Conservation (phyloP, 371 early-diverging fungal genomes). For the Syncephalastrum racemosum region DNA sequence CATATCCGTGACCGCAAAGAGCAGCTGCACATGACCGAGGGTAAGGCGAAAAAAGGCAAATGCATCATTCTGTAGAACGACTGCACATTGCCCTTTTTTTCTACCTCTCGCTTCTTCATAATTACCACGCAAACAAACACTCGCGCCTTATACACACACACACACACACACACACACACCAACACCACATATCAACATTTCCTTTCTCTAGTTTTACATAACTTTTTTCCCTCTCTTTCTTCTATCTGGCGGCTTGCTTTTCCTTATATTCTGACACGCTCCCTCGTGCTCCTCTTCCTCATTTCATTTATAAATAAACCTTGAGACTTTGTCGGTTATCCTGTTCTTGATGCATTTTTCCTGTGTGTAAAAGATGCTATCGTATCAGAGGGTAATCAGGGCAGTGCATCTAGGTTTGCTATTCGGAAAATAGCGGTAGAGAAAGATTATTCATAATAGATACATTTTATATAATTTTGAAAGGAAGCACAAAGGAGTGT, state of each 20-base stretch:
- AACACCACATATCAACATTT: background rate
- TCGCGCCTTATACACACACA: background rate
- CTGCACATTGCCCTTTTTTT: constrained; percentile 1
- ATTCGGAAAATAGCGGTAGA: no score
- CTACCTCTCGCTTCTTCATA: background rate
- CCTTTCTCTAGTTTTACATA: background rate
- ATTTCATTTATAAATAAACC: no score
- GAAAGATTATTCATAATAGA: no score
- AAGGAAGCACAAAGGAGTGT: no score
- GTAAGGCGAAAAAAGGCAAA: constrained; percentile 25
- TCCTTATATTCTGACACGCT: background rate
- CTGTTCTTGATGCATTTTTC: no score
- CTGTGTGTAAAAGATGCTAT: no score
- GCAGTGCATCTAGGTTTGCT: no score
- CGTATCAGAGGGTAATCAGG: no score
- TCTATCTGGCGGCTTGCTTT: background rate
- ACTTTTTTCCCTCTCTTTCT: constrained; percentile 1
- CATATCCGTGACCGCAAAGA: constrained; percentile 23
- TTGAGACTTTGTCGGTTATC: no score
- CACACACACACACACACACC: background rate
- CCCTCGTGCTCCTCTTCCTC: no score
- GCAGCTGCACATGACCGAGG: constrained; percentile 22
- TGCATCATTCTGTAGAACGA: constrained; percentile 19
- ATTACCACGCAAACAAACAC: background rate
- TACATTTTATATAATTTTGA: no score